Base-by-base conservation (phyloP, 2,329 filamentous ascomycete species). In the Neopestalotiopsis sp. region DNA sequence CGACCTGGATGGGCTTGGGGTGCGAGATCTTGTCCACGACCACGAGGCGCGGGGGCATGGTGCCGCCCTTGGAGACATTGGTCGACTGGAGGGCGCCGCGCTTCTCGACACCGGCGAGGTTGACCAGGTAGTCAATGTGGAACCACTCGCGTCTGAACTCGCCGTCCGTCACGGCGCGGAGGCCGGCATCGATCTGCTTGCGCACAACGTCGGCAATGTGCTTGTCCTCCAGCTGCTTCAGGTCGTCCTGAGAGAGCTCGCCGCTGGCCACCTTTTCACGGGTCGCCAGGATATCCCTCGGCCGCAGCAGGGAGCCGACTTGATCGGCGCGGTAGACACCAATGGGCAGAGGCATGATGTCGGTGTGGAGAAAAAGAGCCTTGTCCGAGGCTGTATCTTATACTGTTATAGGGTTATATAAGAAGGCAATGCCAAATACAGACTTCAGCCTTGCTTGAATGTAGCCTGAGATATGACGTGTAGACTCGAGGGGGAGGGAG, bases 111-210 rank as follows among this genome's bases (percentile, higher is more conserved):
- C 87, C 86, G 56, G 80, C 80, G 4, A 89, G 79, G 74, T 88
- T 83, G 76, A 85, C 81, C 58, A 89, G 81, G 78, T 88, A 89
- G 77, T 89, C 87, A 69, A 88, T 83, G 76, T 89, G 86, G 79
- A 89, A 89, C 80, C 84, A 89, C 60, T 83, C 83, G 67, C 86
- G 84, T 66, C 86, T 84, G 78, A 87, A 88, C 77, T 88, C 86
- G 78, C 86, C 86, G 69, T 88, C 86, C 9, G 86, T 88, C 60
- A 88, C 81, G 67, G 83, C 82, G 67, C 79, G 82, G 30, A 88
- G 76, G 42, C 86, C 86, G 67, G 81, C 82, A 24, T 79, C 79
- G 58, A 87, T 79, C 74, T 88, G 83, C 72, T 84, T 81, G 68
- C 81, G 75, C 63, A 86, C 85, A 1, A 86, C 84, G 5, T 80